A percentile compares a stretch with the other conserved stretches of the same genome.
Conservation (phyloP, 192 early-diverging fungal species). For the Chytriomyces sp. region DNA sequence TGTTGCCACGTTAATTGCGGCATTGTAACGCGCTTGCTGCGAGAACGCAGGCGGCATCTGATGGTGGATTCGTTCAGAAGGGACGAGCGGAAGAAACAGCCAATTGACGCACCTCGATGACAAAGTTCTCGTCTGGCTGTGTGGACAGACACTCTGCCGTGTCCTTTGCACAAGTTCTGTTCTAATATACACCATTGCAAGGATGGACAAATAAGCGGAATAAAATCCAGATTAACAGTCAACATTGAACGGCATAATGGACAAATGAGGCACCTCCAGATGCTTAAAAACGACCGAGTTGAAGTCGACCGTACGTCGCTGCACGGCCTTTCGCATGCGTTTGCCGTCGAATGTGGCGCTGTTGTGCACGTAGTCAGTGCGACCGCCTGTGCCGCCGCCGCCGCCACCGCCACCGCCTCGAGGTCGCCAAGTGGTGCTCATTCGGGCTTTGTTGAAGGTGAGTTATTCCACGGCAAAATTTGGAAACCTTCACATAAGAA, state of each 20-base stretch:
- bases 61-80: not conserved
- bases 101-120: slow-evolving; percentile 17
- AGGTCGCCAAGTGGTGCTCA: not conserved
- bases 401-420: slow-evolving; percentile 12
- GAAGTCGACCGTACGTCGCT: slow-evolving; percentile 93
- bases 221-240: not conserved
- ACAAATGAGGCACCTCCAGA: slow-evolving; percentile 63
- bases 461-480: no score
- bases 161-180: slow-evolving; percentile 14
- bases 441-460: no score
- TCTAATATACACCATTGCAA: not conserved
- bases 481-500: no score
- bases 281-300: slow-evolving; percentile 80
- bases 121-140: slow-evolving; percentile 40
- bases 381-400: not conserved
- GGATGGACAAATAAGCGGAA: no score
- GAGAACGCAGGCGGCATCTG: slow-evolving; percentile 74
- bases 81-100: not conserved
- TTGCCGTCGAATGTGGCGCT: slow-evolving; percentile 67
- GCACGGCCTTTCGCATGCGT: slow-evolving; percentile 85
- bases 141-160: not conserved
- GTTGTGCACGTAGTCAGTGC: slow-evolving; percentile 6
- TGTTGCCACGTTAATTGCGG: slow-evolving; percentile 75
- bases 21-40: slow-evolving; percentile 62
- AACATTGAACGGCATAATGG: no score